These are phyloP conservation scores for Clathrospora elynae DNA, from an alignment of 2,329 filamentous ascomycete genomes.

Conservation along the genomic window DNA sequence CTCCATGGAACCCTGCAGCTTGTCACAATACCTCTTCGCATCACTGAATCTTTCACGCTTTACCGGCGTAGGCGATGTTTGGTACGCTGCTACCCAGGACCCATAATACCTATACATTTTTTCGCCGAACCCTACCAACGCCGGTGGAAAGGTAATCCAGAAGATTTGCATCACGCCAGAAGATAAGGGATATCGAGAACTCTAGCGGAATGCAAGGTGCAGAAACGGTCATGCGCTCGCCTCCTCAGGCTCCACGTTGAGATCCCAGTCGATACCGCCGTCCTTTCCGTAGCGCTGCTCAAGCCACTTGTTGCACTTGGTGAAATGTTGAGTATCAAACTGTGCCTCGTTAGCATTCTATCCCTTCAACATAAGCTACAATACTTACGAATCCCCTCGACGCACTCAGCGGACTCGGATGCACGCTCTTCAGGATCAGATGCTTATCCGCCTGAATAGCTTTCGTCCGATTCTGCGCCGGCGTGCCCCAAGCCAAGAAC, in stretches of 20 bases:
- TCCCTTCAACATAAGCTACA: background rate
- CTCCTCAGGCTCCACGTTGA: slow-evolving; percentile 56
- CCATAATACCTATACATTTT: no score
- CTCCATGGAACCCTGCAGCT: no score
- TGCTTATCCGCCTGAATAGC: slow-evolving; percentile 76
- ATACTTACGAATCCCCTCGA: slow-evolving; percentile 71
- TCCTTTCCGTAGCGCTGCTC: slow-evolving; percentile 76
- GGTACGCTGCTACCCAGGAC: no score
- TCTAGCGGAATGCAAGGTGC: no score
- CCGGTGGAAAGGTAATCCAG: no score
- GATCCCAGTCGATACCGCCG: slow-evolving; percentile 83
- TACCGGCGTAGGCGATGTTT: no score
- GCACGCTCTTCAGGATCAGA: slow-evolving; percentile 81
- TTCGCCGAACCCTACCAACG: no score
- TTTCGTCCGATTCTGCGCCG: slow-evolving; percentile 77
- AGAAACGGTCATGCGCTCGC: no score
- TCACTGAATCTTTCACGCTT: no score
- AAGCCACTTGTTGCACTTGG: slow-evolving; percentile 84
- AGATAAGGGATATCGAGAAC: no score
- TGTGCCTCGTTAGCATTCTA: slow-evolving; percentile 45
- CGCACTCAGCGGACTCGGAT: slow-evolving; percentile 93
- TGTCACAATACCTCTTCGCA: no score
- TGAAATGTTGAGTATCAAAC: slow-evolving; percentile 82
- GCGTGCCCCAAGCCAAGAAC: slow-evolving; percentile 91
- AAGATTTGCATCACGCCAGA: no score